Evolutionary conservation across 2,329 filamentous ascomycete species (phyloP).

Genomic region (Fusarium lyarnte): DNA sequence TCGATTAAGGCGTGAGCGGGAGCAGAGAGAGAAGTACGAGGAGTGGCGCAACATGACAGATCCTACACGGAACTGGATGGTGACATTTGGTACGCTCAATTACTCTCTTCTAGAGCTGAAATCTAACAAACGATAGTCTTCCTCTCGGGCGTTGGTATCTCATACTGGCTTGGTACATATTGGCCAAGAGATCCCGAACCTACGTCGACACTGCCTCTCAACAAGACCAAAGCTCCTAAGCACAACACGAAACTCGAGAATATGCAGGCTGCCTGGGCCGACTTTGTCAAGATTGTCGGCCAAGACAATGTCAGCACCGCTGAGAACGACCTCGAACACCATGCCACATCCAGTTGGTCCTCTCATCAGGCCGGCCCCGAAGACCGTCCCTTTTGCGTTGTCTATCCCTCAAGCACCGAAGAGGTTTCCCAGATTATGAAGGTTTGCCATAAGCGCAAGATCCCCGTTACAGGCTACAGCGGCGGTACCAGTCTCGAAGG

Average conservation of each 20-base stretch:
- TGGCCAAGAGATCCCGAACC: constrained; percentile 61
- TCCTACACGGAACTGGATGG: constrained; percentile 58
- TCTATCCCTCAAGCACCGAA: constrained; percentile 81
- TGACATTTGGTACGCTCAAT: constrained; percentile 62
- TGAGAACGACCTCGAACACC: constrained; percentile 63
- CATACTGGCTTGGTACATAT: constrained; percentile 69
- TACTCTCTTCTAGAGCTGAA: neutral
- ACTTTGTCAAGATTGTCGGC: constrained; percentile 72
- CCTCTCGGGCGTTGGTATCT: constrained; percentile 59
- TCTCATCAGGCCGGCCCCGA: constrained; percentile 61
- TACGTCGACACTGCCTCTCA: constrained; percentile 68
- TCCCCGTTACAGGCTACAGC: constrained; percentile 87
- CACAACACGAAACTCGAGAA: constrained; percentile 70
- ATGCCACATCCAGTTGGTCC: constrained; percentile 71
- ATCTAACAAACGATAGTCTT: constrained; percentile 54
- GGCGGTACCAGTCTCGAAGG: constrained; percentile 92
- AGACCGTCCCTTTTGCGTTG: constrained; percentile 72
- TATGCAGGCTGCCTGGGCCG: constrained; percentile 75
- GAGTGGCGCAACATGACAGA: constrained; percentile 53
- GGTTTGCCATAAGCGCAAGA: constrained; percentile 80
- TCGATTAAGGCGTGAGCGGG: constrained; percentile 63
- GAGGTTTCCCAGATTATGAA: constrained; percentile 91
- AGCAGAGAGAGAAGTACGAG: constrained; percentile 62
- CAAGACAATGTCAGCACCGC: constrained; percentile 71
- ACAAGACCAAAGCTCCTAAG: constrained; percentile 58